Conservation (phyloP, 192 early-diverging fungal species). For the Pilaira anomala region DNA sequence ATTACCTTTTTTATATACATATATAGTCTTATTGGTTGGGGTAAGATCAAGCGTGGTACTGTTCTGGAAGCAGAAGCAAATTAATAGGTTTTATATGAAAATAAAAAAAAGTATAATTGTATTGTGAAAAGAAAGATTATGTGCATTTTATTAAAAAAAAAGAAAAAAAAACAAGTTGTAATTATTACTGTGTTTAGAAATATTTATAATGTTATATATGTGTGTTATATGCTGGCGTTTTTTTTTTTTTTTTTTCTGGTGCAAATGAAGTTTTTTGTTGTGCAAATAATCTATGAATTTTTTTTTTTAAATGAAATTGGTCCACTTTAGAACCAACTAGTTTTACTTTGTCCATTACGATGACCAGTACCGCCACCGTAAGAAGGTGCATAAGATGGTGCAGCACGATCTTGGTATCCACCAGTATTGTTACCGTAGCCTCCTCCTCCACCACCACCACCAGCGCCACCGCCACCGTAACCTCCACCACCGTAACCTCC, state of each 20-base stretch:
- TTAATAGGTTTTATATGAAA: conserved; percentile 15
- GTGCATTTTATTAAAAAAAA: neutral
- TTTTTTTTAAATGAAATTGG: neutral
- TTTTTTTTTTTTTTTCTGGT: too few relatives aligned
- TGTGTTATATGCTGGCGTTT: too few relatives aligned
- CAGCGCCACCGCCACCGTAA: conserved; percentile 7
- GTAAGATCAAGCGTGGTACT: conserved; percentile 86
- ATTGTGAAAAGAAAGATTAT: conserved; percentile 6
- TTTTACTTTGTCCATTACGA: conserved; percentile 37
- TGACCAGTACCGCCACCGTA: conserved; percentile 19
- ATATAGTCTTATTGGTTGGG: conserved; percentile 96
- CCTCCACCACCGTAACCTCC: neutral
- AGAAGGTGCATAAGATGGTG: conserved; percentile 1
- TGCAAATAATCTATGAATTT: neutral
- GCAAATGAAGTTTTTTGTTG: neutral
- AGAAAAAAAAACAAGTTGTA: neutral
- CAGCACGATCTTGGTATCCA: neutral
- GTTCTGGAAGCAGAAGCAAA: conserved; percentile 62
- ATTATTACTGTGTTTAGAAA: neutral
- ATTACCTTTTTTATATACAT: too few relatives aligned
- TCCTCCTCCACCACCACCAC: conserved; percentile 5
- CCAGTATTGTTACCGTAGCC: neutral
- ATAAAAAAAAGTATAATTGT: conserved; percentile 8
- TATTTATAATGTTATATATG: neutral
- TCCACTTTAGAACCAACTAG: conserved; percentile 44